Evolutionary conservation across 495 filamentous ascomycete species (phyloP).

Genomic region (Aspergillus panamensis): DNA sequence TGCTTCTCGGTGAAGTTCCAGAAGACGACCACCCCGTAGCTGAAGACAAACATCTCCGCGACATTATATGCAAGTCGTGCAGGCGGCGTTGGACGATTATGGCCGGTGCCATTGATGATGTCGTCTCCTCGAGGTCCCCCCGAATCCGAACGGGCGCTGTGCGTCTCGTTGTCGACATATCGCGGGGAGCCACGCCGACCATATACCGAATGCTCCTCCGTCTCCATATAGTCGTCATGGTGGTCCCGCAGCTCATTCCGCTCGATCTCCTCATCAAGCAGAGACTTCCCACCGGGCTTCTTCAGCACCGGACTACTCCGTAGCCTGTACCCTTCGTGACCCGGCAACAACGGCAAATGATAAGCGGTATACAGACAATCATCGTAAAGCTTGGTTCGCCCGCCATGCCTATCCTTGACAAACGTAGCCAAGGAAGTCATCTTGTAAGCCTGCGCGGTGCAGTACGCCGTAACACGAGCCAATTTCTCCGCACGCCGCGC

Average conservation of each 20-base stretch:
- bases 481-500: slow-evolving; percentile 81
- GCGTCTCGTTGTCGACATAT: slow-evolving; percentile 8
- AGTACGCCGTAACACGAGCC: slow-evolving; percentile 89
- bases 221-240: slow-evolving; percentile 79
- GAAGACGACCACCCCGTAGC: slow-evolving; percentile 95
- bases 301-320: slow-evolving; percentile 88
- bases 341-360: slow-evolving; percentile 82
- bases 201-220: slow-evolving; percentile 39
- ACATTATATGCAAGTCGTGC: slow-evolving; percentile 65
- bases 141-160: neutral
- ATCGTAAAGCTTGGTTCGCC: slow-evolving; percentile 96
- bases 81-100: slow-evolving; percentile 19
- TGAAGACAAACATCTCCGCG: slow-evolving; percentile 97
- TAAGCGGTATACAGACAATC: slow-evolving; percentile 97
- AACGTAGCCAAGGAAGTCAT: slow-evolving; percentile 83
- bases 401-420: slow-evolving; percentile 83
- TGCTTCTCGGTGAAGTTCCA: slow-evolving; percentile 97
- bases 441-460: slow-evolving; percentile 90
- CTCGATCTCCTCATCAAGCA: slow-evolving; percentile 95
- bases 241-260: slow-evolving; percentile 85
- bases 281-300: slow-evolving; percentile 85
- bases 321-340: slow-evolving; percentile 78
- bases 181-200: slow-evolving; percentile 19
- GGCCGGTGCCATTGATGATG: neutral
- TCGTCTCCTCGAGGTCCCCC: neutral